phyloP scores from a whole-genome alignment of 1,284 basidiomycete species.

The Gymnopus androsaceus region DNA sequence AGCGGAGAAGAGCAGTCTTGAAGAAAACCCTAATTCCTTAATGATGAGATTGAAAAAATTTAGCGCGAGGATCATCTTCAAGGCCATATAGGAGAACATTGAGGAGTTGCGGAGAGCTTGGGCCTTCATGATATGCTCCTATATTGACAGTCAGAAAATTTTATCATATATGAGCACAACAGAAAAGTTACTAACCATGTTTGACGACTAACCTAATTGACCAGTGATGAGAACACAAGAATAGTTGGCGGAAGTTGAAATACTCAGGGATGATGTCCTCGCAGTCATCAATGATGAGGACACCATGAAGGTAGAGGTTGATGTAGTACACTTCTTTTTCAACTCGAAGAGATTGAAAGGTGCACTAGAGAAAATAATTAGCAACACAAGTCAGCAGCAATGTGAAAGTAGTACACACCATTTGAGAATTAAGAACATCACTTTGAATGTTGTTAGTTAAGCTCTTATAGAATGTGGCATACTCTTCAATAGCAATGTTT shows the following conservation, averaged over 20 bases:
- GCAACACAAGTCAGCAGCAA: neutral
- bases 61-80: slow-evolving; percentile 98
- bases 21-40: slow-evolving; percentile 95
- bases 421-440: slow-evolving; percentile 96
- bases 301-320: slow-evolving; percentile 99
- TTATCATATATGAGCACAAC: neutral
- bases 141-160: slow-evolving; percentile 16
- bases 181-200: slow-evolving; percentile 70
- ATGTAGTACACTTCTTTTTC: slow-evolving; percentile 99
- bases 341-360: slow-evolving; percentile 99
- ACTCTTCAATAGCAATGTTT: slow-evolving; percentile 93
- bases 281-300: slow-evolving; percentile 99
- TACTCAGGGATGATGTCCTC: slow-evolving; percentile 99
- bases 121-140: slow-evolving; percentile 99
- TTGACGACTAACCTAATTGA: slow-evolving; percentile 99
- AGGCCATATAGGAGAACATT: slow-evolving; percentile 99
- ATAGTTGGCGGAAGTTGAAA: slow-evolving; percentile 96
- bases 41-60: slow-evolving; percentile 95
- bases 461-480: slow-evolving; percentile 98
- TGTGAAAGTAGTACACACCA: slow-evolving; percentile 56
- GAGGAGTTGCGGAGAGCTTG: slow-evolving; percentile 98
- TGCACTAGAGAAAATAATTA: slow-evolving; percentile 55
- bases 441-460: slow-evolving; percentile 99
- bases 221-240: slow-evolving; percentile 97
- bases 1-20: slow-evolving; percentile 93